Conservation (phyloP, 2,329 filamentous ascomycete genomes). For the Cryphonectria naterciae region DNA sequence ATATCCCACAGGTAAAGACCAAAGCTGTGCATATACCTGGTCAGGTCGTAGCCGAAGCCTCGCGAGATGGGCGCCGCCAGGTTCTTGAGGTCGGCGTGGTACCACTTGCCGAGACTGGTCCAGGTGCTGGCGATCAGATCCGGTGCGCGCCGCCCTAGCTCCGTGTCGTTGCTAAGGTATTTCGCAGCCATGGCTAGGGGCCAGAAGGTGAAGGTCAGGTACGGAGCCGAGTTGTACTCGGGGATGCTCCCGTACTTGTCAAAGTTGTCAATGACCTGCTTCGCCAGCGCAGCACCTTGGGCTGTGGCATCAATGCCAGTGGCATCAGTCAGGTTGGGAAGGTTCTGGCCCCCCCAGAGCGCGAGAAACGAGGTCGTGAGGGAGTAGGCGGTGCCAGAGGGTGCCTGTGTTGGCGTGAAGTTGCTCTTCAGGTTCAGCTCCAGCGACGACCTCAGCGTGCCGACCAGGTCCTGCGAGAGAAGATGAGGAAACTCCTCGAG, state of each 20-base stretch:
- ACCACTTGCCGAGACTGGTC: conserved; percentile 35
- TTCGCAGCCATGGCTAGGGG: background rate
- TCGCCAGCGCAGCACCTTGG: conserved; percentile 6
- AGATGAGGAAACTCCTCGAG: conserved; percentile 61
- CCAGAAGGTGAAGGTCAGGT: conserved; percentile 9
- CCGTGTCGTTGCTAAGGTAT: conserved; percentile 4
- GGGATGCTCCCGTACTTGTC: conserved; percentile 4
- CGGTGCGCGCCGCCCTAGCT: background rate
- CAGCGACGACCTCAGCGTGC: background rate
- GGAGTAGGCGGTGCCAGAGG: conserved; percentile 6
- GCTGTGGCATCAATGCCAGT: conserved; percentile 1
- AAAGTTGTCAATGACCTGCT: conserved; percentile 1
- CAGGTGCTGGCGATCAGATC: conserved; percentile 5
- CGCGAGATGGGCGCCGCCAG: conserved; percentile 68
- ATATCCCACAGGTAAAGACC: conserved; percentile 62
- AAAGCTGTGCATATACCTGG: conserved; percentile 60
- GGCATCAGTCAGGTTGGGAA: background rate
- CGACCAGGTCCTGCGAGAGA: conserved; percentile 29
- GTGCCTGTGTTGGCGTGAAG: background rate
- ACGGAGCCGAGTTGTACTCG: conserved; percentile 4
- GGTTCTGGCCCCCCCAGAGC: conserved; percentile 4
- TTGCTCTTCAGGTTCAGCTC: conserved; percentile 10
- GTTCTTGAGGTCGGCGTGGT: conserved; percentile 62
- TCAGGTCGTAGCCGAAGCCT: conserved; percentile 66
- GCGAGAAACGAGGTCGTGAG: conserved; percentile 1